Conservation (phyloP, 768 basidiomycete species). For the Mycena vulgaris region DNA sequence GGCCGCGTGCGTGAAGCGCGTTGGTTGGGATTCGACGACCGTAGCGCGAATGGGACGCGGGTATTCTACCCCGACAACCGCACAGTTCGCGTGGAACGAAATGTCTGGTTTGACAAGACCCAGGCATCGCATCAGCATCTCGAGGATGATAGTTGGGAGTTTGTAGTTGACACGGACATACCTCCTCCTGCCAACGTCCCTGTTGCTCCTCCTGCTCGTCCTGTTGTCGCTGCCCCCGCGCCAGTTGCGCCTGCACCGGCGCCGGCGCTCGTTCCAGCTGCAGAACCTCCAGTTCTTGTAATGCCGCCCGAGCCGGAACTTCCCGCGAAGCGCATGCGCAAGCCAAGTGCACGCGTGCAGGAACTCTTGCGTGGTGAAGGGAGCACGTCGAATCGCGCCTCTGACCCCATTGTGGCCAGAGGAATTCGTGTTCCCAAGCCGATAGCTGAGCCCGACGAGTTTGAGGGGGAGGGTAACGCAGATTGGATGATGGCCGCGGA, state of each 20-base stretch:
- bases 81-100: slow-evolving; percentile 30
- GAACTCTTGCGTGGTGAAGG: slow-evolving; percentile 37
- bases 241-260: not conserved
- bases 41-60: slow-evolving; percentile 26
- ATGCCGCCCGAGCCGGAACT: not conserved
- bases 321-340: slow-evolving; percentile 32
- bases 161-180: slow-evolving; percentile 17
- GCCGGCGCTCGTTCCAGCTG: not conserved
- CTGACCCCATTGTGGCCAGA: slow-evolving; percentile 13
- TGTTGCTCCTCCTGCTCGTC: not conserved
- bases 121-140: slow-evolving; percentile 16
- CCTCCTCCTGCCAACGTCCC: slow-evolving; percentile 12
- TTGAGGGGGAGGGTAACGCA: slow-evolving; percentile 8
- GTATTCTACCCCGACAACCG: slow-evolving; percentile 40
- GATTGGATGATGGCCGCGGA: slow-evolving; percentile 4
- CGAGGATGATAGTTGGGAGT: slow-evolving; percentile 19
- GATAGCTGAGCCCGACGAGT: not conserved
- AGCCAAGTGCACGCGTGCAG: slow-evolving; percentile 34
- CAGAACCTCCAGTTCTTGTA: not conserved
- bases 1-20: slow-evolving; percentile 16
- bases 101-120: slow-evolving; percentile 16
- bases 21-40: slow-evolving; percentile 26
- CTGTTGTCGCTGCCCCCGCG: not conserved
- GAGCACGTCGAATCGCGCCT: slow-evolving; percentile 19
- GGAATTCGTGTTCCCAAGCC: slow-evolving; percentile 31